These are phyloP conservation scores for Daedaleopsis nitida DNA, from an alignment of 768 basidiomycete species.

Conservation along the genomic window DNA sequence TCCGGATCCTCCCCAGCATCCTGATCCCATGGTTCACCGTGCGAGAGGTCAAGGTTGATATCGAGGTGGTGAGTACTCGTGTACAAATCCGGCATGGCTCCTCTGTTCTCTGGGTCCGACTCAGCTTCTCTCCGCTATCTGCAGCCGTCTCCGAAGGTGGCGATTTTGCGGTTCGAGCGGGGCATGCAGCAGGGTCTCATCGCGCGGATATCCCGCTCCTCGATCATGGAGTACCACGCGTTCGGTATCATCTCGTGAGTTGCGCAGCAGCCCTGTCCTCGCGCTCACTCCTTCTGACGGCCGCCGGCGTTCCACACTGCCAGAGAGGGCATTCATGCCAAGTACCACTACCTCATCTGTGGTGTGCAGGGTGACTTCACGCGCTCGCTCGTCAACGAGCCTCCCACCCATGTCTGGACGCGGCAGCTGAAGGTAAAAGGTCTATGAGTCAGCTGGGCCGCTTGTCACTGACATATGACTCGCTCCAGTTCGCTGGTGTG, in stretches of 20 bases:
- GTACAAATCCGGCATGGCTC: conserved; percentile 10
- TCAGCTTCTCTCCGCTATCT: conserved; percentile 2
- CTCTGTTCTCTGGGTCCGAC: background rate
- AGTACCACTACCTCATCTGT: conserved; percentile 47
- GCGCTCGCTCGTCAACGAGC: conserved; percentile 41
- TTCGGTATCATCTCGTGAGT: conserved; percentile 44
- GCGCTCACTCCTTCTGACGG: conserved; percentile 5
- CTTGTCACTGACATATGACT: background rate
- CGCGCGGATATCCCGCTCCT: conserved; percentile 40
- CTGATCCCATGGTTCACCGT: conserved; percentile 43
- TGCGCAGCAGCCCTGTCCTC: background rate
- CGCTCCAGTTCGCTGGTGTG: conserved; percentile 41
- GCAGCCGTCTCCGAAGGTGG: conserved; percentile 46
- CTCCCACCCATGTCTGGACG: conserved; percentile 44
- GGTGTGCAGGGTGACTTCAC: conserved; percentile 52
- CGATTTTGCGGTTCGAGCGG: conserved; percentile 42
- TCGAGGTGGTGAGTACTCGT: conserved; percentile 41
- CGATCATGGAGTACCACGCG: conserved; percentile 48
- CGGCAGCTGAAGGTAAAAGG: conserved; percentile 42
- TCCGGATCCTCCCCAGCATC: conserved; percentile 28
- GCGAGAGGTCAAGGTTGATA: conserved; percentile 41
- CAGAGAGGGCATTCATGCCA: conserved; percentile 42
- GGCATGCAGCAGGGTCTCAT: conserved; percentile 51
- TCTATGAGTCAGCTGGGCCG: background rate
- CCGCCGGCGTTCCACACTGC: conserved; percentile 2